A percentile compares a stretch with the other conserved stretches of the same genome.
These are phyloP conservation scores for Chaetomiaceae sp. DNA, from an alignment of 2,329 filamentous ascomycete species.

Conservation along the genomic window DNA sequence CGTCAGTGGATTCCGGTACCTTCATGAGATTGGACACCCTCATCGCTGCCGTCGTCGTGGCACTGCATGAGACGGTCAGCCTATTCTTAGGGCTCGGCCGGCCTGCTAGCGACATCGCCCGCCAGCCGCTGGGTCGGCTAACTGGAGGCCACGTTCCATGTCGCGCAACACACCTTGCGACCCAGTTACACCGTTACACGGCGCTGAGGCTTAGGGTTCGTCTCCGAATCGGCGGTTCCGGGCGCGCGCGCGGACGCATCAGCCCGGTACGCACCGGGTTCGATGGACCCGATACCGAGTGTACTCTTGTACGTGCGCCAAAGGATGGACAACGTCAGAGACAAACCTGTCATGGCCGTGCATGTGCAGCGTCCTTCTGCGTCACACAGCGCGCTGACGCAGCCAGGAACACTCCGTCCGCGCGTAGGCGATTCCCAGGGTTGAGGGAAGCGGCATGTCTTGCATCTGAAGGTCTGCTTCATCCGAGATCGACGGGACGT, in stretches of 20 bases:
- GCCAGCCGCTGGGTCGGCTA: conserved; percentile 17
- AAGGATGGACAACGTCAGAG: background rate
- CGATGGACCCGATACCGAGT: background rate
- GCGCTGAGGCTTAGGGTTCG: conserved; percentile 13
- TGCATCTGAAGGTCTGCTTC: conserved; percentile 9
- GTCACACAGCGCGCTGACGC: background rate
- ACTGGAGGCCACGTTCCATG: conserved; percentile 22
- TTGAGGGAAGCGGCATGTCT: background rate
- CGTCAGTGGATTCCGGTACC: no score
- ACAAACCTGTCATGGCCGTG: background rate
- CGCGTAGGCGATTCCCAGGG: background rate
- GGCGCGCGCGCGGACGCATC: background rate
- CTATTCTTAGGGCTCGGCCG: conserved; percentile 23
- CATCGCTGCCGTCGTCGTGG: conserved; percentile 22
- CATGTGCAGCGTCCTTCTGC: background rate
- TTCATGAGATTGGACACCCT: conserved; percentile 2
- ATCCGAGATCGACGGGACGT: conserved; percentile 14
- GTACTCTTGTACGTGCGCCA: background rate
- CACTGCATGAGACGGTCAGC: conserved; percentile 22
- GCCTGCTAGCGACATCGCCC: conserved; percentile 17
- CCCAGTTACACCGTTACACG: background rate
- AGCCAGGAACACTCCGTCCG: background rate
- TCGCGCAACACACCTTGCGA: conserved; percentile 11
- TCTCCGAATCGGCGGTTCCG: conserved; percentile 18
- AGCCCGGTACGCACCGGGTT: background rate